phyloP scores from a whole-genome alignment of 306 rosid species.

The Fagus crenata region DNA sequence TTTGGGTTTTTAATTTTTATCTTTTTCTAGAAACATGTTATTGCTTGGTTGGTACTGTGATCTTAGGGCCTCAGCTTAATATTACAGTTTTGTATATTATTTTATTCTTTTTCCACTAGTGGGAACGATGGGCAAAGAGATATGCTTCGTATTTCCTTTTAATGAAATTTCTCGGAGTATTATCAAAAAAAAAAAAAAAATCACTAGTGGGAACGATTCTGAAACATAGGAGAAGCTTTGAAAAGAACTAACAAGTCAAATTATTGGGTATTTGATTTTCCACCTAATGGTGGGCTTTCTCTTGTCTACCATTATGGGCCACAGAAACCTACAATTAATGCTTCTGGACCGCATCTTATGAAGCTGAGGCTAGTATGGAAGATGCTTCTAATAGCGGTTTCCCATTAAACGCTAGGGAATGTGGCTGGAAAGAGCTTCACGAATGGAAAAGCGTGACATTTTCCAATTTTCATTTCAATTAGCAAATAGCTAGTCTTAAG shows the following conservation, averaged over 20 bases:
- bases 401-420: background rate
- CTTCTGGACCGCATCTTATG: background rate
- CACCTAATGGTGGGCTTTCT: background rate
- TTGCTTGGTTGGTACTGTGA: no score
- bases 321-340: background rate
- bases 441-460: no score
- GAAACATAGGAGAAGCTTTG: background rate
- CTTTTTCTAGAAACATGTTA: no score
- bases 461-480: no score
- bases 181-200: no score
- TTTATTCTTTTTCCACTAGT: background rate
- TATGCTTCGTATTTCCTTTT: no score
- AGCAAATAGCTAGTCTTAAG: no score
- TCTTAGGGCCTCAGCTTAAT: no score
- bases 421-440: background rate
- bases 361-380: constrained; percentile 8
- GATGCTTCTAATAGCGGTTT: background rate
- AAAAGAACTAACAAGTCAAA: background rate
- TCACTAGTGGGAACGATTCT: background rate
- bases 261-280: background rate
- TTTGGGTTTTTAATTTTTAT: no score
- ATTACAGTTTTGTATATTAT: no score
- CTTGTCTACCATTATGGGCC: background rate
- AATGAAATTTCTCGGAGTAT: no score
- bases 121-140: background rate